Percentiles rank a stretch among this genome's conserved stretches.
These are phyloP conservation scores for Carex sylvatica DNA, from an alignment of 202 grass and related monocot genomes.

Conservation along the genomic window DNA sequence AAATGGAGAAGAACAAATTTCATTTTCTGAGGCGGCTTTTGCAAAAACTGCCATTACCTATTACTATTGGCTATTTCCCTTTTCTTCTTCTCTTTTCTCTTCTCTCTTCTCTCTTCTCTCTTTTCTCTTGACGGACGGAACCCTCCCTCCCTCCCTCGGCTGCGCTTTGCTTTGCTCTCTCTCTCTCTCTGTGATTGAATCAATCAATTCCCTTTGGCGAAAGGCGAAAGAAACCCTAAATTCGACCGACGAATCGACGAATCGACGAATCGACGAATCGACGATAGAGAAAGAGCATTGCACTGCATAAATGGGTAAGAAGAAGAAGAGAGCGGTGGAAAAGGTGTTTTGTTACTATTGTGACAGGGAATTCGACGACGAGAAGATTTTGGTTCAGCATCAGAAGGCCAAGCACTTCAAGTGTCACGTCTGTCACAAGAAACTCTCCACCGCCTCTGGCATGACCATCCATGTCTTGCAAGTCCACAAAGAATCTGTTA, in stretches of 20 bases:
- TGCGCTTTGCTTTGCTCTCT: too few species aligned
- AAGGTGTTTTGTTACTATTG: constrained; percentile 99
- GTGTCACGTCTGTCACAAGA: constrained; percentile 99
- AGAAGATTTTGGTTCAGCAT: constrained; percentile 99
- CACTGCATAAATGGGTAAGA: constrained; percentile 45
- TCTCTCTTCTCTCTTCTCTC: too few species aligned
- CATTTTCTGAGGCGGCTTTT: neutral
- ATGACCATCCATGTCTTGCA: constrained; percentile 98
- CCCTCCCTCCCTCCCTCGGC: too few species aligned
- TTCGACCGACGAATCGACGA: too few species aligned
- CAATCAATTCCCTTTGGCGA: too few species aligned
- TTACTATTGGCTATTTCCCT: too few species aligned
- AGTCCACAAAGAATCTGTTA: constrained; percentile 96
- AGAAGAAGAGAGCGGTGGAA: constrained; percentile 90
- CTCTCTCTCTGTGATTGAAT: too few species aligned
- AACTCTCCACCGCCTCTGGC: constrained; percentile 94
- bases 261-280: too few species aligned
- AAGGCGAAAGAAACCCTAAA: too few species aligned
- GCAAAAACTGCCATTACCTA: neutral
- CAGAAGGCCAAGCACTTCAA: constrained; percentile 99
- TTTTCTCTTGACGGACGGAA: too few species aligned
- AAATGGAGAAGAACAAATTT: neutral
- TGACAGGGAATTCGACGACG: constrained; percentile 99
- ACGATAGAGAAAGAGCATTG: too few species aligned
- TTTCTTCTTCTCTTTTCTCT: too few species aligned